Conservation (phyloP, 345 rosid species). For the Zanthoxylum bungeanum region DNA sequence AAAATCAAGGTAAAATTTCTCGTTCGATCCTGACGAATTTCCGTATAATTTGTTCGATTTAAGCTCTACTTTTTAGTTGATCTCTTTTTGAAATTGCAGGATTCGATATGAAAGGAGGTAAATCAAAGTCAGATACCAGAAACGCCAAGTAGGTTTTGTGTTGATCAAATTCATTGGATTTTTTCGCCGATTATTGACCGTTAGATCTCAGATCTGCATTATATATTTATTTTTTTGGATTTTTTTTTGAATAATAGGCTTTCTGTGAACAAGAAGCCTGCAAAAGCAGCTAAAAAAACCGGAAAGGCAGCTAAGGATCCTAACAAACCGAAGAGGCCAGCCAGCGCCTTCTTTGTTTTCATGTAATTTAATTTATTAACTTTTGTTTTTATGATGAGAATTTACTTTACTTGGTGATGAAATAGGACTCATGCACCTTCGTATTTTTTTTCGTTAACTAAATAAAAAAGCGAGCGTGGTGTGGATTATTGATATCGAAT, state of each 20-base stretch:
- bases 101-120: constrained; percentile 86
- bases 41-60: constrained; percentile 9
- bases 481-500: neutral
- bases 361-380: constrained; percentile 51
- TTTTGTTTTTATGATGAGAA: too few species aligned
- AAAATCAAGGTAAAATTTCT: constrained; percentile 24
- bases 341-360: constrained; percentile 87
- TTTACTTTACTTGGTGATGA: neutral
- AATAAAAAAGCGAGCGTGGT: neutral
- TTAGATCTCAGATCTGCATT: constrained; percentile 31
- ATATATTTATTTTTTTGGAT: neutral
- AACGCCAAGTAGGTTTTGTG: constrained; percentile 52
- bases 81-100: constrained; percentile 35
- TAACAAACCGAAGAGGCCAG: constrained; percentile 68
- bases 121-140: constrained; percentile 76
- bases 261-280: constrained; percentile 69
- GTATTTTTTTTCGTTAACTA: neutral
- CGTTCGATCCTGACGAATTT: neutral
- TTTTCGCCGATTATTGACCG: neutral
- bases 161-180: neutral
- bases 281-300: constrained; percentile 36
- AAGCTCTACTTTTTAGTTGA: constrained; percentile 9
- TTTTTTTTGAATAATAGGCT: constrained; percentile 52
- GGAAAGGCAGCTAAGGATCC: constrained; percentile 62
- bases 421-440: too few species aligned